phyloP scores from a whole-genome alignment of 192 early-diverging fungal species.

The Ramicandelaber brevisporus region DNA sequence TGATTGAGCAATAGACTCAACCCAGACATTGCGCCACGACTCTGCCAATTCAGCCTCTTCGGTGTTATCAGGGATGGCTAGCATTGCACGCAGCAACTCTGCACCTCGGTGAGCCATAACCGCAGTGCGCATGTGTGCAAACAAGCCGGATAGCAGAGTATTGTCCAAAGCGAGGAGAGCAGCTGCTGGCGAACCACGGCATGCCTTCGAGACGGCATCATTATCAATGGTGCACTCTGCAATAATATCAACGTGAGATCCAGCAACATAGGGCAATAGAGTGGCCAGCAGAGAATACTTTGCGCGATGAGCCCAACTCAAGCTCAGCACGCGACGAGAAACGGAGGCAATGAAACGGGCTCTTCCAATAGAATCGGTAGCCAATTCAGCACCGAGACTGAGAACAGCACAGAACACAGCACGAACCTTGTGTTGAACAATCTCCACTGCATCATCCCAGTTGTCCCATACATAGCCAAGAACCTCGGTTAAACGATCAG shows the following conservation, averaged over 20 bases:
- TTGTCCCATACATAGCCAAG: constrained; percentile 49
- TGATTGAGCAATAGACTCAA: too few species aligned
- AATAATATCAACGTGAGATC: too few species aligned
- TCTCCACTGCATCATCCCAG: constrained; percentile 74
- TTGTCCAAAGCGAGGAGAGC: not conserved
- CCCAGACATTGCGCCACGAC: too few species aligned
- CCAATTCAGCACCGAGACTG: constrained; percentile 23
- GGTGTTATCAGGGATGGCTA: too few species aligned
- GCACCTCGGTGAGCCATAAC: too few species aligned
- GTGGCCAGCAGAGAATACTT: constrained; percentile 59
- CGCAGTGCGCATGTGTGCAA: too few species aligned
- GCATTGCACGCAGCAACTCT: too few species aligned
- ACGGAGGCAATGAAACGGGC: constrained; percentile 25
- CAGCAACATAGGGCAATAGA: too few species aligned
- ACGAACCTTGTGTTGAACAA: constrained; percentile 43
- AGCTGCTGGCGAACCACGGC: not conserved
- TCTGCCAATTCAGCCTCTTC: too few species aligned
- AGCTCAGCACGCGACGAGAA: constrained; percentile 35
- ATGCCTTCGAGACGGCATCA: not conserved
- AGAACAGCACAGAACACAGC: constrained; percentile 45
- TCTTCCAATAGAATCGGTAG: constrained; percentile 3
- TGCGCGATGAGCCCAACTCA: constrained; percentile 55
- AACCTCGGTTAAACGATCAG: too few species aligned
- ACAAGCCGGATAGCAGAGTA: not conserved
- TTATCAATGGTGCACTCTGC: constrained; percentile 20